A percentile compares a stretch with the other conserved stretches of the same genome.
phyloP scores from a whole-genome alignment of 495 filamentous ascomycete species.

The Penicillium tannophilum region DNA sequence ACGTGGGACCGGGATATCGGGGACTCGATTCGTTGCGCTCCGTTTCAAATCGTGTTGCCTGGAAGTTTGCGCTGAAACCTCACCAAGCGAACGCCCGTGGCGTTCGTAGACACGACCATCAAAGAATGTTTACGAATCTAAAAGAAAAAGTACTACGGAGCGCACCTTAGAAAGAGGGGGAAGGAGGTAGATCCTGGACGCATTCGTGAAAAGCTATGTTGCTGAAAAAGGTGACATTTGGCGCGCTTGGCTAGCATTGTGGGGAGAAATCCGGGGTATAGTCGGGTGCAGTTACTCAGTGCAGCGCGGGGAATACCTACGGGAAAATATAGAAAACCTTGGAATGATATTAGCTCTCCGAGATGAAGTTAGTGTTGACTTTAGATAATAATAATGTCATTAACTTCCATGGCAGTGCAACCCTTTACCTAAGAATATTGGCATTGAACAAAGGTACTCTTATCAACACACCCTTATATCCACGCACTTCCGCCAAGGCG shows the following conservation, averaged over 20 bases:
- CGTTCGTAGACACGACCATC: neutral
- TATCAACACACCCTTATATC: conserved; percentile 5
- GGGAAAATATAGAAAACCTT: neutral
- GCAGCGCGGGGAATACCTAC: conserved; percentile 2
- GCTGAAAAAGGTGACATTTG: conserved; percentile 23
- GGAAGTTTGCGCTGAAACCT: conserved; percentile 13
- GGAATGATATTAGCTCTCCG: too few species aligned
- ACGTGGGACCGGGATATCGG: conserved; percentile 6
- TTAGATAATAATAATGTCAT: neutral
- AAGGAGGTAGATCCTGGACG: neutral
- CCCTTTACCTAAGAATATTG: conserved; percentile 1
- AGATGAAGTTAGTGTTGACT: too few species aligned
- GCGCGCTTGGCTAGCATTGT: conserved; percentile 27
- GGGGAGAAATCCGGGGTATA: conserved; percentile 33
- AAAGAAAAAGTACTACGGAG: neutral
- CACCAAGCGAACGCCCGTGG: conserved; percentile 13
- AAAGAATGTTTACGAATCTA: neutral
- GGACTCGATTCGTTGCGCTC: conserved; percentile 15
- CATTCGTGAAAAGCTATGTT: conserved; percentile 4
- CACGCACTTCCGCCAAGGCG: conserved; percentile 41
- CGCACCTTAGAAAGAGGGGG: neutral
- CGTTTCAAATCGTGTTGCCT: conserved; percentile 26
- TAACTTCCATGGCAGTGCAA: neutral
- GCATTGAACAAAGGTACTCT: too few species aligned
- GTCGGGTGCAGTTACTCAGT: conserved; percentile 23